phyloP scores from a whole-genome alignment of 768 basidiomycete genomes.

The Ramaria rubella region DNA sequence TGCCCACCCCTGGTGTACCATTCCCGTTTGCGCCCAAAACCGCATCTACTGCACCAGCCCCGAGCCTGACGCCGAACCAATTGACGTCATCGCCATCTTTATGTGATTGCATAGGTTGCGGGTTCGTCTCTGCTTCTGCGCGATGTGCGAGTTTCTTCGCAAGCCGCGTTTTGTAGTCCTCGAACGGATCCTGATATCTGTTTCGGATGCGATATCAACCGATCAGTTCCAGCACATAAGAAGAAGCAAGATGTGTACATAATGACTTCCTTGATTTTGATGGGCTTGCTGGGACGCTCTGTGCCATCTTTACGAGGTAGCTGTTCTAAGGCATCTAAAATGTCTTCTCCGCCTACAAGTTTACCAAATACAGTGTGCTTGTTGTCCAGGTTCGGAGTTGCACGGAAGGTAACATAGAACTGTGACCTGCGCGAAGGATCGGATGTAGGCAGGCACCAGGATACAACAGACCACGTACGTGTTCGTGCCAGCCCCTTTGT shows the following conservation, averaged over 20 bases:
- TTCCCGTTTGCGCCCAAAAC: conserved; percentile 21
- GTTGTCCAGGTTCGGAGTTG: conserved; percentile 79
- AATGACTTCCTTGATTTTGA: conserved; percentile 78
- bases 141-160: conserved; percentile 61
- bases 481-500: conserved; percentile 87
- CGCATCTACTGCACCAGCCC: conserved; percentile 25
- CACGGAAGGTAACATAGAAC: conserved; percentile 86
- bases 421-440: conserved; percentile 56
- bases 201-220: conserved; percentile 7
- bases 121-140: conserved; percentile 24
- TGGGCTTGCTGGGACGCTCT: conserved; percentile 78
- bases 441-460: conserved; percentile 4
- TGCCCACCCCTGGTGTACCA: conserved; percentile 59
- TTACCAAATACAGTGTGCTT: conserved; percentile 98
- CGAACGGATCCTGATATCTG: conserved; percentile 93
- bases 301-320: conserved; percentile 77
- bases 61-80: conserved; percentile 88
- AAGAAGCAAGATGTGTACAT: conserved; percentile 39
- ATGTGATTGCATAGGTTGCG: conserved; percentile 33
- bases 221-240: neutral
- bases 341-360: conserved; percentile 91
- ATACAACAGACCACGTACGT: conserved; percentile 39
- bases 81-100: conserved; percentile 65
- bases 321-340: conserved; percentile 77
- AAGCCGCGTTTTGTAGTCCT: conserved; percentile 81